These are phyloP conservation scores for Magnusiomyces tetraspermus DNA, from an alignment of 1,139 yeast genomes.

Conservation along the genomic window DNA sequence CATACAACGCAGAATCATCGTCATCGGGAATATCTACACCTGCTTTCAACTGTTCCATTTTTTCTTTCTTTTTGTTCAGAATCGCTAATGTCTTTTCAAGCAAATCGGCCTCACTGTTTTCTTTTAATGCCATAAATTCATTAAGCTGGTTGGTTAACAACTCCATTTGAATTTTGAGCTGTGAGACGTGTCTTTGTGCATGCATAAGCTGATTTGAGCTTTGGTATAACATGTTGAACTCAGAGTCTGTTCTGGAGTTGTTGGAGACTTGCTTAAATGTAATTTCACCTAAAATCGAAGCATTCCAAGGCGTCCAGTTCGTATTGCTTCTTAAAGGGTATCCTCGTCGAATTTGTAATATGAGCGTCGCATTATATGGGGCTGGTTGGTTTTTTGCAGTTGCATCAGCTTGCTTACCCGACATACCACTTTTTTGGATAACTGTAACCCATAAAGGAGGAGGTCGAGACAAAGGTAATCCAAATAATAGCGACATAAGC, in stretches of 20 bases:
- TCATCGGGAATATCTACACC: constrained; percentile 18
- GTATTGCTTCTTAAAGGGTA: not conserved
- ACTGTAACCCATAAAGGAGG: constrained; percentile 3
- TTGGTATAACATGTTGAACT: constrained; percentile 6
- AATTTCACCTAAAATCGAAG: not conserved
- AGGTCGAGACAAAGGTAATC: not conserved
- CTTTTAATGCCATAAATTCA: constrained; percentile 18
- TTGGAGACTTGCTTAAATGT: not conserved
- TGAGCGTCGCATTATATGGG: not conserved
- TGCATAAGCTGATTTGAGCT: constrained; percentile 8
- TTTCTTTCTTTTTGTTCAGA: constrained; percentile 25
- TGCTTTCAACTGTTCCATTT: constrained; percentile 16
- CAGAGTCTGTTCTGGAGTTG: not conserved
- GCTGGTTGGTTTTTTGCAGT: too few species aligned
- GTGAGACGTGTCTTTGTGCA: constrained; percentile 1
- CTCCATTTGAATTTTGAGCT: constrained; percentile 2
- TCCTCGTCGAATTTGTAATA: constrained; percentile 4
- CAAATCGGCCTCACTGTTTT: constrained; percentile 19
- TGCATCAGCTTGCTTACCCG: too few species aligned
- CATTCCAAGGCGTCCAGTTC: constrained; percentile 3
- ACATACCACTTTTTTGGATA: too few species aligned
- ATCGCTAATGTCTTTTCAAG: constrained; percentile 22
- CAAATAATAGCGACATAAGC: not conserved
- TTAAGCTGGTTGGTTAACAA: constrained; percentile 8
- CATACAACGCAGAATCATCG: constrained; percentile 16